phyloP scores from a whole-genome alignment of 495 filamentous ascomycete species.

The Trichocladium antarcticum region DNA sequence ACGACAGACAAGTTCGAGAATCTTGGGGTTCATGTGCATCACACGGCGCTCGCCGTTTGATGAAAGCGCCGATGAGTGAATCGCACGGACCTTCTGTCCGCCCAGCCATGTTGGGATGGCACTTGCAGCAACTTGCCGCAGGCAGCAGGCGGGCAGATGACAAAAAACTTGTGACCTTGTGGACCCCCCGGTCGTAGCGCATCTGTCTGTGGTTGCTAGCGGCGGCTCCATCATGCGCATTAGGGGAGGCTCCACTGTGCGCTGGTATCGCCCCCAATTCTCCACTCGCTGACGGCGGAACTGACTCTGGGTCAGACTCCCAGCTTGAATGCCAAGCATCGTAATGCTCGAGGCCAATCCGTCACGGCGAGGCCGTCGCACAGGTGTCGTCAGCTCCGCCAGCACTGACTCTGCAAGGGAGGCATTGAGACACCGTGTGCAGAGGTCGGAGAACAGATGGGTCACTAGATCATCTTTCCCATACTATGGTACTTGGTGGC shows the following conservation, averaged over 20 bases:
- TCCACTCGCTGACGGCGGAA: slow-evolving; percentile 17
- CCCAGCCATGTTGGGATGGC: slow-evolving; percentile 6
- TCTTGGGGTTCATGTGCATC: neutral
- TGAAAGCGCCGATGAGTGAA: neutral
- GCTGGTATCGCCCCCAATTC: slow-evolving; percentile 16
- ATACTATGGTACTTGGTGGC: neutral
- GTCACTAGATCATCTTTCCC: slow-evolving; percentile 15
- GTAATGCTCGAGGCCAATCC: slow-evolving; percentile 9
- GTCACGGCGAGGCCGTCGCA: slow-evolving; percentile 22
- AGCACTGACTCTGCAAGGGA: slow-evolving; percentile 14
- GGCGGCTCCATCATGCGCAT: neutral
- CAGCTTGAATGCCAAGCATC: slow-evolving; percentile 13
- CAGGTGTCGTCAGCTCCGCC: slow-evolving; percentile 21
- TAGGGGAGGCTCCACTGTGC: slow-evolving; percentile 5
- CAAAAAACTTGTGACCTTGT: slow-evolving; percentile 9
- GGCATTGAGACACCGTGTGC: slow-evolving; percentile 5
- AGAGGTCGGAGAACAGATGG: slow-evolving; percentile 11
- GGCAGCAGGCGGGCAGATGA: slow-evolving; percentile 1
- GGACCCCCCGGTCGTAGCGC: neutral
- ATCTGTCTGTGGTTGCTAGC: neutral
- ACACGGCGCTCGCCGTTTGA: neutral
- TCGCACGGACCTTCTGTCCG: no score
- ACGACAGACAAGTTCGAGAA: neutral
- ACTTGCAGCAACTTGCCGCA: slow-evolving; percentile 4
- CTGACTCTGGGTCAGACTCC: slow-evolving; percentile 22